Percentiles rank a stretch among this genome's conserved stretches.
phyloP scores from a whole-genome alignment of 2,329 filamentous ascomycete species.

The Capronia americana region DNA sequence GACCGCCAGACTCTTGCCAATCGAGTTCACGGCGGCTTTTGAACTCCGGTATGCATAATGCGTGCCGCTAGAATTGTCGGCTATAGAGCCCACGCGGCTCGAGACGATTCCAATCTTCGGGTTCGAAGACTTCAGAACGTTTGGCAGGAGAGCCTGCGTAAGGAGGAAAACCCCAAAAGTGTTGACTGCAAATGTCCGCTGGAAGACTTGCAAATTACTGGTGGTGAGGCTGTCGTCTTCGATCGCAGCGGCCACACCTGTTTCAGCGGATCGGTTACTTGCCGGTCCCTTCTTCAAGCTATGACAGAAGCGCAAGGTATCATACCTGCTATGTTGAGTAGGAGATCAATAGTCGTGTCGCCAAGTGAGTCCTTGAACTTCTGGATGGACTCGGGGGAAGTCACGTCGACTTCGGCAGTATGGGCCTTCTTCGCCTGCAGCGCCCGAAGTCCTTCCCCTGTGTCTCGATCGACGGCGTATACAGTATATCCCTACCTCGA shows the following conservation, averaged over 20 bases:
- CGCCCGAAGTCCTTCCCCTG: conserved; percentile 30
- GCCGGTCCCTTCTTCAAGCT: not conserved
- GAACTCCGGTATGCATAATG: conserved; percentile 53
- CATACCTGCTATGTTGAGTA: conserved; percentile 39
- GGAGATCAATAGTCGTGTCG: conserved; percentile 33
- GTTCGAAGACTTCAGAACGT: conserved; percentile 43
- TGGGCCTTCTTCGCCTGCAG: conserved; percentile 29
- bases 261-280: conserved; percentile 10
- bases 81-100: conserved; percentile 52
- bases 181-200: conserved; percentile 52
- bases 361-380: conserved; percentile 35
- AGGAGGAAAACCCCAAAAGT: conserved; percentile 54
- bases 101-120: conserved; percentile 52
- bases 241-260: conserved; percentile 45
- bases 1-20: conserved; percentile 53
- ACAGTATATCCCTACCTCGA: conserved; percentile 39
- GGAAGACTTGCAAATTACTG: conserved; percentile 37
- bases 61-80: conserved; percentile 52
- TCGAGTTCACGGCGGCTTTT: conserved; percentile 54
- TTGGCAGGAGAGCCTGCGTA: conserved; percentile 53
- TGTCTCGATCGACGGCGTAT: conserved; percentile 35
- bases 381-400: conserved; percentile 35
- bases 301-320: not conserved
- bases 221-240: conserved; percentile 45
- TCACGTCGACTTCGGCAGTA: conserved; percentile 38